These are phyloP conservation scores for Coriolopsis trogii DNA, from an alignment of 1,284 basidiomycete species.

Conservation along the genomic window DNA sequence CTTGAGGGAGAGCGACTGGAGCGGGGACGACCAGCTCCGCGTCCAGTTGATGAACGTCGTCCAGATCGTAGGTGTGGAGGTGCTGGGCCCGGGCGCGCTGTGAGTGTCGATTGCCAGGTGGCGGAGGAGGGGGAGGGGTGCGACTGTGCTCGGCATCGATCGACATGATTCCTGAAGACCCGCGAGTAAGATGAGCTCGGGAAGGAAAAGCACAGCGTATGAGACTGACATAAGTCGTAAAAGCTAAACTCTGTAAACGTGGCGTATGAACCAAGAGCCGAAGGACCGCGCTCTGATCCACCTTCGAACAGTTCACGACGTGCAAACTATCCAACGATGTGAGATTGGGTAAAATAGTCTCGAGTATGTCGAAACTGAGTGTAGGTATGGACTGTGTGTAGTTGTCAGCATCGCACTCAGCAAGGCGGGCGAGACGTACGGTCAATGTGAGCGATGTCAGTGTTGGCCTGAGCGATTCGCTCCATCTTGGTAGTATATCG, in stretches of 20 bases:
- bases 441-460: slow-evolving; percentile 57
- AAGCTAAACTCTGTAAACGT: slow-evolving; percentile 56
- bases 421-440: slow-evolving; percentile 47
- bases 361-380: slow-evolving; percentile 53
- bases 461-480: slow-evolving; percentile 39
- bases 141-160: slow-evolving; percentile 31
- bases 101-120: slow-evolving; percentile 59
- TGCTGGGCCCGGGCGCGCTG: slow-evolving; percentile 31
- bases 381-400: slow-evolving; percentile 52
- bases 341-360: slow-evolving; percentile 48
- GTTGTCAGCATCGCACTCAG: not conserved
- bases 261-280: slow-evolving; percentile 50
- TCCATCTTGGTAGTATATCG: slow-evolving; percentile 61
- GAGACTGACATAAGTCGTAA: slow-evolving; percentile 54
- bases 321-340: slow-evolving; percentile 58
- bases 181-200: not conserved
- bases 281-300: slow-evolving; percentile 54
- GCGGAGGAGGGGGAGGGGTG: slow-evolving; percentile 47
- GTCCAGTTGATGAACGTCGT: slow-evolving; percentile 39
- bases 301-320: slow-evolving; percentile 57
- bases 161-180: slow-evolving; percentile 44
- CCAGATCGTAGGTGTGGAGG: slow-evolving; percentile 39
- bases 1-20: slow-evolving; percentile 52
- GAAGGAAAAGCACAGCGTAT: not conserved
- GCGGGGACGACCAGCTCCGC: slow-evolving; percentile 39